Evolutionary conservation across 2,329 filamentous ascomycete genomes (phyloP), one percentile per base, ranked within the genome.

Genomic region (Sporothrix pallida): DNA sequence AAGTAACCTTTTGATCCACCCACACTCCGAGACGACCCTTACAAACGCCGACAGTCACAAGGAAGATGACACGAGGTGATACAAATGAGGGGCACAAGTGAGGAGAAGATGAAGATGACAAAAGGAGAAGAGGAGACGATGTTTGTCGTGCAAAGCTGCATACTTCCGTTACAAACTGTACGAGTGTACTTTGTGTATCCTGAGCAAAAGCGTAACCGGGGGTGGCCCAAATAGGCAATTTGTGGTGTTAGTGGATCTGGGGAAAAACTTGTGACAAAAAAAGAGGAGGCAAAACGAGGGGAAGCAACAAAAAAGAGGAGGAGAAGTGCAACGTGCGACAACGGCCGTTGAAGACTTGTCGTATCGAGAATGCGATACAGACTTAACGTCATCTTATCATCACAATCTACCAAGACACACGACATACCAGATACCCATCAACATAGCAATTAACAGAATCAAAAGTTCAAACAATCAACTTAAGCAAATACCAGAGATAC

Each of bases 221-320:
- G 6, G 46, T 42, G 20, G 65, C 46, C 65, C n/a, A 54, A 69
- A 26, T 69, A 69, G 65, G 65, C 20, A 69, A 69, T 69, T 69
- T 37, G 10, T 2, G 50, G 65, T 69, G 23, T 69, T 69, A 69
- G 65, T 69, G 46, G 23, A 15, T 44, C 42, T 23, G 17, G 62
- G 62, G 62, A 20, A 20, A 20, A 52, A 17, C 50, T 20, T 63
- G 7, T 65, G 37, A 20, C 44, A 44, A 31, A 50, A 50, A n/a
- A 65, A 42, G 17, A 26, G 9, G 20, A 13, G n/a, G 20, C 3
- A 15, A 26, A 7, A 50, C 17, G 42, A 50, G 37, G n/a, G 63
- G n/a, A n/a, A n/a, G 31, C 15, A 48, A 15, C 12, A 17, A n/a
- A 52, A n/a, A n/a, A 52, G 48, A 20, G 52, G n/a, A 60, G 26